These are phyloP conservation scores for Aspergillus affinis DNA, from an alignment of 495 filamentous ascomycete genomes.

Conservation along the genomic window DNA sequence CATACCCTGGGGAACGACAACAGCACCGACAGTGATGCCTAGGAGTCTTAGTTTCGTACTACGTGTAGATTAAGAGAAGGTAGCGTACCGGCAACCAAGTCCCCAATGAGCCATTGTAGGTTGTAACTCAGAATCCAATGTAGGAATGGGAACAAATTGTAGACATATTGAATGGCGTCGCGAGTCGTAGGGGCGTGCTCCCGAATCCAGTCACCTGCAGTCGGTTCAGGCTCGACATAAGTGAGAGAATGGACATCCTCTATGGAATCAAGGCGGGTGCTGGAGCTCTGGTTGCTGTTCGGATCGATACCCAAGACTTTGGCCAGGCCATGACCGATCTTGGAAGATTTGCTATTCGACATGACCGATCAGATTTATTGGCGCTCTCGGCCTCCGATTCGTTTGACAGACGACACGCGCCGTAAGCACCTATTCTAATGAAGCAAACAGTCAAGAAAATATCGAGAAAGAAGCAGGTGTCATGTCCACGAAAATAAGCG, in stretches of 20 bases:
- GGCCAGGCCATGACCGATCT: conserved; percentile 71
- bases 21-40: conserved; percentile 92
- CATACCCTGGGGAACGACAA: conserved; percentile 97
- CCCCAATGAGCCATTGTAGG: conserved; percentile 80
- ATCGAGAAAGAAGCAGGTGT: background rate
- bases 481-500: background rate
- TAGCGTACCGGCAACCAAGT: conserved; percentile 80
- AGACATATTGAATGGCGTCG: conserved; percentile 58
- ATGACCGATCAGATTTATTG: conserved; percentile 25
- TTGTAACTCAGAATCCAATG: conserved; percentile 91
- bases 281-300: conserved; percentile 49
- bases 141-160: conserved; percentile 79
- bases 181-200: conserved; percentile 56
- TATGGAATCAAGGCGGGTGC: conserved; percentile 55
- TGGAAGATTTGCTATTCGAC: conserved; percentile 43
- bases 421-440: background rate
- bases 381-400: background rate
- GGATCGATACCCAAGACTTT: conserved; percentile 82
- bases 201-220: conserved; percentile 66
- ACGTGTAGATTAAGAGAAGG: conserved; percentile 11
- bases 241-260: conserved; percentile 79
- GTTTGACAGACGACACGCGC: background rate
- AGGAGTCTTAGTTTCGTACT: conserved; percentile 5
- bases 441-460: background rate
- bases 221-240: conserved; percentile 83